Conservation (phyloP, 768 basidiomycete species). For the Coprinellus micaceus region DNA sequence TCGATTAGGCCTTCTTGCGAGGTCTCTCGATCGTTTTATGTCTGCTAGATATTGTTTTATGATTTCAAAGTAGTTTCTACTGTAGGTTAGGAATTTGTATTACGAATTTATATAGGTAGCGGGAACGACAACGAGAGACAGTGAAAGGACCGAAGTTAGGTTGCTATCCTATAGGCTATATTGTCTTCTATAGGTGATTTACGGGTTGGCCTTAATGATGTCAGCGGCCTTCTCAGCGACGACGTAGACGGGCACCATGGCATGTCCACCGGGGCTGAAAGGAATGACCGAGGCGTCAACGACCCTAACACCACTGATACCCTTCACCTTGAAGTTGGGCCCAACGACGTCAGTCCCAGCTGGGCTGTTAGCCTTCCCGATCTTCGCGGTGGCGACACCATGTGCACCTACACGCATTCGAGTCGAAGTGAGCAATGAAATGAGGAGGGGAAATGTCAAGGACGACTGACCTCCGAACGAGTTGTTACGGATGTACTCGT, state of each 20-base stretch:
- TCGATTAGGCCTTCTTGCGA: no score
- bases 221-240: constrained; percentile 9
- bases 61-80: no score
- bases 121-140: no score
- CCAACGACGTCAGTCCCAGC: constrained; percentile 31
- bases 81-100: no score
- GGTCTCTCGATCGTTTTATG: no score
- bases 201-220: constrained; percentile 1
- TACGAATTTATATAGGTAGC: no score
- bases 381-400: not conserved
- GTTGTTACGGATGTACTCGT: constrained; percentile 14
- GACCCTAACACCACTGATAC: constrained; percentile 26
- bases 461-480: constrained; percentile 13
- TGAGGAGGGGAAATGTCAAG: not conserved
- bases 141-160: no score
- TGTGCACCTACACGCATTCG: not conserved
- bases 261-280: not conserved
- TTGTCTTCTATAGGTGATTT: not conserved
- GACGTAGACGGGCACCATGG: constrained; percentile 2
- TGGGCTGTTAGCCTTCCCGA: constrained; percentile 4
- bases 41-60: no score
- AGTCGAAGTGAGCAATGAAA: not conserved
- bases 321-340: constrained; percentile 29
- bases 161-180: no score
- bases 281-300: constrained; percentile 29